Evolutionary conservation across 2,329 filamentous ascomycete genomes (phyloP), one percentile per base, ranked within the genome.

Genomic region (Paecilomyces sp.): DNA sequence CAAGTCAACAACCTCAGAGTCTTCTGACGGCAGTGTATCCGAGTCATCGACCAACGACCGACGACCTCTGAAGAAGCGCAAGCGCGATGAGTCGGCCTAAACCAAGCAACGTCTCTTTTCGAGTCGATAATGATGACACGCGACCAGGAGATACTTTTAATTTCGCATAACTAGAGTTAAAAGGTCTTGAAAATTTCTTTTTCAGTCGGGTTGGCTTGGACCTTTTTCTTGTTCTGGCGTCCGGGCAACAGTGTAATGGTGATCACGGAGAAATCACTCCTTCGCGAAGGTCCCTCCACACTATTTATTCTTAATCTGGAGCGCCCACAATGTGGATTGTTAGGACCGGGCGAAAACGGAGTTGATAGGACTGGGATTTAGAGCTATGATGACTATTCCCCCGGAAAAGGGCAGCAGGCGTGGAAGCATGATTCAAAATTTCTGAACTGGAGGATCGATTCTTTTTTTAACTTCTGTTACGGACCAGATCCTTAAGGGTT

Each of bases 11-110:
- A 77, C 74, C 31, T 75, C 74, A 66, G 73, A 74, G 58, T 76
- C 74, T 56, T 77, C 75, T 30, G 78, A 79, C 58, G 70, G 72
- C 30, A 67, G 66, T 64, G 69, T 65, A 56, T 72, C 65, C 56
- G 71, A 71, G 41, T 62, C 67, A 13, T 59, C 70, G 15, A 61
- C 61, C 5, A 65, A 64, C 28, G 77, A 80, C 60, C 77, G 77
- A 64, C 77, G 78, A 63, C 69, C 82, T 72, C 85, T 86, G 79
- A 90, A 90, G 83, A 94, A 93, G 88, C 83, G 87, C 77, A 90
- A 88, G 85, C 87, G 90, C 72, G 80, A 83, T 63, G 79, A 81
- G 66, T 83, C 83, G 50, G 84, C 87, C 60, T 89, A 80, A 77
- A 68, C 58, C 34, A 47, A 59, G 52, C 56, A 30, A 47, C 53